Evolutionary conservation across 148 eudicot genomes (phyloP), one percentile per base, ranked within the genome.

Genomic region (Rhododendron ovatum): DNA sequence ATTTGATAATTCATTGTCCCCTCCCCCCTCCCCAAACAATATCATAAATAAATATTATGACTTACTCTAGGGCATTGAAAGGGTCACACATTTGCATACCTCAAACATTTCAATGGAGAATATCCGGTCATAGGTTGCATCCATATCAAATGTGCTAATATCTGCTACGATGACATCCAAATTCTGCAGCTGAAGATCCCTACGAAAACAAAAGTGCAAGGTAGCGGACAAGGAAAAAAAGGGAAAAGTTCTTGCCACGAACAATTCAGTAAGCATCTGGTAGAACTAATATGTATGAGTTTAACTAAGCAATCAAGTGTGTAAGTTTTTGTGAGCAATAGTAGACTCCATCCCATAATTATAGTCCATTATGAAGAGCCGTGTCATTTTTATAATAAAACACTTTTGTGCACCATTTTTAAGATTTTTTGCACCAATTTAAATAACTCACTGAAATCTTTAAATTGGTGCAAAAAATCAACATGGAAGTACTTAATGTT

Each of bases 71-170:
- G 50, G 2, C 5, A 67, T 30, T 15, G 24, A 33, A 43, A 85
- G 53, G 22, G 83, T 18, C 4, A 14, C 89, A 55, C 87, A 86
- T 93, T 33, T n/a, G 53, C 89, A 78, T 91, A 89, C 99, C 98
- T 97, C 99, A 90, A 97, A 95, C 99, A 95, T 98, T 90, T 94
- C 99, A 63, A 98, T 94, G 61, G 98, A 95, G 78, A 94, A 93
- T 88, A 98, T 93, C 28, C 98, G 88, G 89, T 97, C 98, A 89
- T 91, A 95, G 37, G 92, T 88, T 67, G 92, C 95, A 61, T 94
- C 99, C 97, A 95, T 94, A 17, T 95, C 95, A 59, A 94, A 95
- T 75, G 92, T 92, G 87, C 95, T 92, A 69, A 95, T 94, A 89
- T 98, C 98, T 30, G 98, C 98, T 5, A 94, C 98, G 77, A 92